Conservation (phyloP, 108 stramenopile genomes). For the Pelagomonas calceolata region DNA sequence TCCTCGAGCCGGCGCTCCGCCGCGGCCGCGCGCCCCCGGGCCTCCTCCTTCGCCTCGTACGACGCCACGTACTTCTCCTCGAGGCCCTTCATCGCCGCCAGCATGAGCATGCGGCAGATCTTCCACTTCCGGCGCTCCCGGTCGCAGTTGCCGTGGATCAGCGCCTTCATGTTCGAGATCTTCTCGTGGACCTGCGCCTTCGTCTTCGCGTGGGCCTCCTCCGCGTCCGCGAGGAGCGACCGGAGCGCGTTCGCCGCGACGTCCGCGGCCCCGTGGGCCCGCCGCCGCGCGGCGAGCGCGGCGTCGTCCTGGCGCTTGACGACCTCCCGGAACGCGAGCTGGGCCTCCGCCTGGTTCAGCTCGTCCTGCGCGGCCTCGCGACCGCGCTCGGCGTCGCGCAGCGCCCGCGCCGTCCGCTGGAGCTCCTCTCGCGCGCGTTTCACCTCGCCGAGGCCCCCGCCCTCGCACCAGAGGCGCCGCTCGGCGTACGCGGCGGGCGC, state of each 20-base stretch:
- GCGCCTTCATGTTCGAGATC: no score
- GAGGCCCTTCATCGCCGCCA: neutral
- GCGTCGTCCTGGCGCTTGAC: no score
- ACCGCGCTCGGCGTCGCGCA: neutral
- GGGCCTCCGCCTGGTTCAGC: neutral
- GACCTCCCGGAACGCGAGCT: neutral
- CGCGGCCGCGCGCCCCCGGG: neutral
- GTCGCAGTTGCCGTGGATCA: neutral
- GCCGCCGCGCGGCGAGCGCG: no score
- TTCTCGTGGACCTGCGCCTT: neutral
- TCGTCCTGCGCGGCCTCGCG: neutral
- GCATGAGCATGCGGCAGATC: neutral
- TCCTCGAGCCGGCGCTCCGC: neutral
- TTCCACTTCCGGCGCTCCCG: neutral
- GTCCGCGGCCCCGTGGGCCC: neutral
- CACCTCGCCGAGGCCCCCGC: neutral
- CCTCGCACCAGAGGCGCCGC: neutral
- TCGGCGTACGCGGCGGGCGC: no score
- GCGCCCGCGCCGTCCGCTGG: neutral
- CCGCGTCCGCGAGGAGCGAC: neutral
- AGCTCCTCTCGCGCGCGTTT: neutral
- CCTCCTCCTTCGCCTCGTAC: no score
- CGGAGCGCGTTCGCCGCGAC: neutral
- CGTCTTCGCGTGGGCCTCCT: neutral
- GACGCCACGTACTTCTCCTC: neutral